Base-by-base conservation (phyloP, 148 eudicot genomes). In the Agrostemma githago region DNA sequence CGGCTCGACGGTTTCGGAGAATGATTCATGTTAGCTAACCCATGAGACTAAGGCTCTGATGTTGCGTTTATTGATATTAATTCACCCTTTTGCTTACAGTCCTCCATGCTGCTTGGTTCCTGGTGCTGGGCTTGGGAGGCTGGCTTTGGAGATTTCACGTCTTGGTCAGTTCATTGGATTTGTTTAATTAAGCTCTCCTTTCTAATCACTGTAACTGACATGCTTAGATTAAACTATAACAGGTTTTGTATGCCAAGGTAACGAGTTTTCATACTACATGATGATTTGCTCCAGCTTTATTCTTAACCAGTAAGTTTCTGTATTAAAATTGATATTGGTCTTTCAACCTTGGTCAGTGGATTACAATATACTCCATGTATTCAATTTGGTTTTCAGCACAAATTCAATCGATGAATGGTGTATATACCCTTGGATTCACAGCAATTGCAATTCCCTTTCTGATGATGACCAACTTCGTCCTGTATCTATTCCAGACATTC, bases 91-190 rank as follows among this genome's bases (percentile, higher is more conserved):
- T 73, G 56, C 20, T 44, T 73, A 54, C 79, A 95, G 97, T 72
- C 96, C 97, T 72, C 98, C 96, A 73, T 76, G 89, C 79, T 95
- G 98, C 84, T 86, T 95, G 79, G 93, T 95, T 79, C 98, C 98
- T 84, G 98, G 98, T 79, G 98, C 98, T 85, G 98, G 98, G 79
- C 96, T 95, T 78, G 98, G 98, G 74, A 88, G 98, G 82, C 80
- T 95, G 83, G 98, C 98, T 65, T 85, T 95, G 84, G 98, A 95
- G 79, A 95, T 95, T 81, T 95, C 98, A 72, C 78, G 90, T 73
- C 86, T 86, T 70, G 98, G 98, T 95, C 75, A 84, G 90, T 66
- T 41, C 48, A 9, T 16, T 54, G 20, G 59, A 34, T 62, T 11
- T 26, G 62, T n/a, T 14, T 19, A 68, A 67, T 60, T 72, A 38